A percentile compares a stretch with the other conserved stretches of the same genome.
Evolutionary conservation across 805 yeast genomes (phyloP).

Genomic region (Jamesozyma piceae): DNA sequence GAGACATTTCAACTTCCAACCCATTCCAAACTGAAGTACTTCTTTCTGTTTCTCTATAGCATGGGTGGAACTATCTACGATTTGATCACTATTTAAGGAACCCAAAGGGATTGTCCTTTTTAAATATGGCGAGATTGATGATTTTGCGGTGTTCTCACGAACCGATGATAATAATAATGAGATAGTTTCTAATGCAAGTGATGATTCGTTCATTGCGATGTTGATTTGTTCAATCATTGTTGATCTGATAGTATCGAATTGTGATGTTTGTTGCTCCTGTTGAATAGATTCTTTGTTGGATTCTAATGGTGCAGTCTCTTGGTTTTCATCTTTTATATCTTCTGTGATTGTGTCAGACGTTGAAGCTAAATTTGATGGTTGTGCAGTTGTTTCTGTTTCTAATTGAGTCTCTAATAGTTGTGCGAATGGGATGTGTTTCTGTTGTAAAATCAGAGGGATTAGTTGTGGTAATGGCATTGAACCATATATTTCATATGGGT

Average conservation of each 20-base stretch:
- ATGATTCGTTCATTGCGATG: conserved; percentile 78
- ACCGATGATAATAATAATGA: conserved; percentile 71
- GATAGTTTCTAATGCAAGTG: conserved; percentile 78
- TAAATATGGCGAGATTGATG: conserved; percentile 81
- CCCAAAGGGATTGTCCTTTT: conserved; percentile 68
- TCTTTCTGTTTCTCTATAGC: conserved; percentile 19
- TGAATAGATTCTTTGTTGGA: not conserved
- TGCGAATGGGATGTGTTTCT: conserved; percentile 8
- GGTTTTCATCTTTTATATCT: not conserved
- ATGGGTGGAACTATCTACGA: conserved; percentile 12
- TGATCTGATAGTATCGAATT: conserved; percentile 35
- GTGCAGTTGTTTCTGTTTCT: conserved; percentile 1
- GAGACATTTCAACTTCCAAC: conserved; percentile 78
- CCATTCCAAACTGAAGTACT: conserved; percentile 33
- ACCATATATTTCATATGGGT: conserved; percentile 27
- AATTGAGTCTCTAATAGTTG: conserved; percentile 6
- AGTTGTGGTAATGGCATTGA: conserved; percentile 42
- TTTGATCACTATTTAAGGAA: conserved; percentile 46
- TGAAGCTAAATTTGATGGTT: not conserved
- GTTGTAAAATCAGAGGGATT: conserved; percentile 46
- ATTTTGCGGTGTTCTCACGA: conserved; percentile 76
- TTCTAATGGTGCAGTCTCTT: not conserved
- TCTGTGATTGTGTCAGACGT: not conserved
- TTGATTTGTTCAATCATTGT: conserved; percentile 45
- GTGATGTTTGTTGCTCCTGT: not conserved